These are phyloP conservation scores for Candida mesenterica DNA, from an alignment of 1,139 yeast genomes.

Conservation along the genomic window DNA sequence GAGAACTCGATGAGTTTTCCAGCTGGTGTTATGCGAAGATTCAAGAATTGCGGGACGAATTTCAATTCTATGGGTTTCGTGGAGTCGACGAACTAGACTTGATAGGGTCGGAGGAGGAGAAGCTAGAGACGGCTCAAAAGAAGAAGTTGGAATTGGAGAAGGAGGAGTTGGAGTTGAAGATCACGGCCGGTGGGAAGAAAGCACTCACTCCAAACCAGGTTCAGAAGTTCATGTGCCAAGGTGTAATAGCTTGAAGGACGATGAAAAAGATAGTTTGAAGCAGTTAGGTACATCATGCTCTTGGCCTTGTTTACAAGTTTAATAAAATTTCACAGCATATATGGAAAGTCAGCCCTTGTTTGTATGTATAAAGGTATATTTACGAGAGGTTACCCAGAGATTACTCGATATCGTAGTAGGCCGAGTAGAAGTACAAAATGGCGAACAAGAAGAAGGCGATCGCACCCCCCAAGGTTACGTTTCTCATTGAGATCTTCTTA, in stretches of 20 bases:
- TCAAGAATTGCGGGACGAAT: slow-evolving; percentile 52
- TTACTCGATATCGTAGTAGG: slow-evolving; percentile 36
- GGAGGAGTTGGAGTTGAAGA: slow-evolving; percentile 27
- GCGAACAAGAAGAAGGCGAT: slow-evolving; percentile 82
- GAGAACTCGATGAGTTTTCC: slow-evolving; percentile 52
- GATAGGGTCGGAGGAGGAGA: slow-evolving; percentile 42
- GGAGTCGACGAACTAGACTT: slow-evolving; percentile 48
- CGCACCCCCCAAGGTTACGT: slow-evolving; percentile 90
- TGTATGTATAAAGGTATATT: too few relatives aligned
- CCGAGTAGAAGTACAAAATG: slow-evolving; percentile 72
- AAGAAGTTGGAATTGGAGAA: slow-evolving; percentile 27
- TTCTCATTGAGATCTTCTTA: slow-evolving; percentile 84
- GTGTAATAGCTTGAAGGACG: slow-evolving; percentile 17
- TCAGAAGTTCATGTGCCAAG: slow-evolving; percentile 43
- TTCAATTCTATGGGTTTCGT: slow-evolving; percentile 61
- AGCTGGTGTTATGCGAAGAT: slow-evolving; percentile 61
- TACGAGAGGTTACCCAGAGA: too few relatives aligned
- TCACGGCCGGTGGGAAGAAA: slow-evolving; percentile 32
- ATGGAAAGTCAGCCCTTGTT: too few relatives aligned
- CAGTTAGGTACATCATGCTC: too few relatives aligned
- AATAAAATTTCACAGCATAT: too few relatives aligned
- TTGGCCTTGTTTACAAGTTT: too few relatives aligned
- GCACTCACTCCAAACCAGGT: slow-evolving; percentile 39
- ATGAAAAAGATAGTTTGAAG: too few relatives aligned
- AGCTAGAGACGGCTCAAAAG: slow-evolving; percentile 28